phyloP scores from a whole-genome alignment of 2,329 filamentous ascomycete genomes.

The Aspergillus piperis region DNA sequence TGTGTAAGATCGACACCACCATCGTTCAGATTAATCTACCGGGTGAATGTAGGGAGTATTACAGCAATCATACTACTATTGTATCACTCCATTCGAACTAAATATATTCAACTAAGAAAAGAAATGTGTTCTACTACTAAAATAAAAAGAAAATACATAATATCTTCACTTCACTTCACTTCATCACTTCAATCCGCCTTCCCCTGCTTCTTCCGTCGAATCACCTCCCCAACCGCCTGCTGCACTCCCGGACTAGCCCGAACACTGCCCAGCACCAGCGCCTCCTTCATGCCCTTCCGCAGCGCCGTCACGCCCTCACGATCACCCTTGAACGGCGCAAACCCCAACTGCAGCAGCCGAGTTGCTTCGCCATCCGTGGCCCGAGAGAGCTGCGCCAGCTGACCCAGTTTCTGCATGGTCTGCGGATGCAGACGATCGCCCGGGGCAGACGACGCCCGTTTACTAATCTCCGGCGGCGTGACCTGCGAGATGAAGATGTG shows the following conservation, averaged over 20 bases:
- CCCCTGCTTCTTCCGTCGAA: conserved; percentile 59
- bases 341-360: conserved; percentile 73
- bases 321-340: conserved; percentile 79
- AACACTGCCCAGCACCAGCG: conserved; percentile 84
- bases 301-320: conserved; percentile 63
- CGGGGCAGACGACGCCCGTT: conserved; percentile 35
- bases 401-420: conserved; percentile 65
- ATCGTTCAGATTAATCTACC: neutral
- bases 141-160: neutral
- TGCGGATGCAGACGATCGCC: conserved; percentile 43
- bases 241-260: conserved; percentile 77
- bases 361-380: conserved; percentile 68
- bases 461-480: conserved; percentile 63
- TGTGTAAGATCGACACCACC: no score
- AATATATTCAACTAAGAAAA: neutral
- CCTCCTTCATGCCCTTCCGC: conserved; percentile 75
- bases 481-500: conserved; percentile 84
- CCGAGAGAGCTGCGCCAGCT: conserved; percentile 62
- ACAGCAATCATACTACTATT: neutral
- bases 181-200: conserved; percentile 24
- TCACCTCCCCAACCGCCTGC: conserved; percentile 70
- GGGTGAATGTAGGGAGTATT: neutral
- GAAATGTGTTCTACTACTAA: neutral
- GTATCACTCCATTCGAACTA: neutral
- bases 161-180: neutral